phyloP scores from a whole-genome alignment of 257 asterid species.

The Echites panduratus region DNA sequence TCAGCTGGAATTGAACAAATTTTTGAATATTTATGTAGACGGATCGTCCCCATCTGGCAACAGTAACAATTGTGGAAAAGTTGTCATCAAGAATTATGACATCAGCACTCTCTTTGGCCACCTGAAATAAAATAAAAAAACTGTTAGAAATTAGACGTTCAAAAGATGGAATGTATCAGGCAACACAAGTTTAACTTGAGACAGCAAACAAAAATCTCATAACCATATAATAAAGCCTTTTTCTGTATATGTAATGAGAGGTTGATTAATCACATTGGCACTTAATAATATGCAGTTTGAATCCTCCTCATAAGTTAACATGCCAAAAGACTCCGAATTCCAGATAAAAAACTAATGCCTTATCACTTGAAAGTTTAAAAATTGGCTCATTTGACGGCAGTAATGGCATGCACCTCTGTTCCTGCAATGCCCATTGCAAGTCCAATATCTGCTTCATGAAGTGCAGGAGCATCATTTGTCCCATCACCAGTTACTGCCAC shows the following conservation, averaged over 20 bases:
- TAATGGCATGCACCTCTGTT: constrained; percentile 57
- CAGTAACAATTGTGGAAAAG: constrained; percentile 85
- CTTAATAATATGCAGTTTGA: background rate
- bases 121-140: constrained; percentile 36
- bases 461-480: constrained; percentile 97
- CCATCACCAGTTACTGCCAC: constrained; percentile 99
- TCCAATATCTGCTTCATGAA: constrained; percentile 96
- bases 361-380: background rate
- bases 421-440: constrained; percentile 99
- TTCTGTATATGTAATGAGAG: no score
- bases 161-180: background rate
- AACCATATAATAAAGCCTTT: background rate
- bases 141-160: background rate
- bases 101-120: constrained; percentile 95
- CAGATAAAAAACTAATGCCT: background rate
- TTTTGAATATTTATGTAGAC: constrained; percentile 84
- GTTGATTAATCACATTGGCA: no score
- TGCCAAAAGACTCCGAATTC: background rate
- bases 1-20: constrained; percentile 84
- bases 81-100: constrained; percentile 85
- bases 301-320: background rate
- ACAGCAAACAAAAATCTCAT: background rate
- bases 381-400: background rate
- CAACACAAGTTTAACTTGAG: background rate
- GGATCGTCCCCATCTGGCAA: constrained; percentile 92